Percentiles rank a stretch among this genome's conserved stretches.
These are phyloP conservation scores for Suillus sp. DNA, from an alignment of 768 basidiomycete genomes.

Conservation along the genomic window DNA sequence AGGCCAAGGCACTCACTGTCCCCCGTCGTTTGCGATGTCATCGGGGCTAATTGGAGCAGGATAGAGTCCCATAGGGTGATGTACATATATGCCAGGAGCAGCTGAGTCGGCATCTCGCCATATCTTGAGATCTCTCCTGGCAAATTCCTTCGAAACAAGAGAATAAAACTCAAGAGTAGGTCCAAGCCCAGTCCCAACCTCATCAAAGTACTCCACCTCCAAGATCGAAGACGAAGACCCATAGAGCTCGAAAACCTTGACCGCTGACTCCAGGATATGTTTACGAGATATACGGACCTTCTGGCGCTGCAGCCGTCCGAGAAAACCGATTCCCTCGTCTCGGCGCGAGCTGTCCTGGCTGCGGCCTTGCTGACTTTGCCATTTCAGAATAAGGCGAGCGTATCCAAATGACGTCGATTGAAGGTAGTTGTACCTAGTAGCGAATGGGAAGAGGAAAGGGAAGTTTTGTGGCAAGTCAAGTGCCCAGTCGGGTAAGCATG, in stretches of 20 bases:
- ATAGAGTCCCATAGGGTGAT: conserved; percentile 84
- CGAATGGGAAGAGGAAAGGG: conserved; percentile 98
- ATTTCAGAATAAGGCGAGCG: conserved; percentile 91
- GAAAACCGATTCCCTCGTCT: conserved; percentile 89
- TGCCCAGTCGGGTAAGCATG: conserved; percentile 97
- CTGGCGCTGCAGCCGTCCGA: conserved; percentile 90
- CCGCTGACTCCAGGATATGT: conserved; percentile 92
- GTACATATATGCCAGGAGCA: conserved; percentile 69
- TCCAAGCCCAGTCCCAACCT: conserved; percentile 96
- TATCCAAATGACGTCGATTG: conserved; percentile 99
- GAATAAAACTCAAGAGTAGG: conserved; percentile 99
- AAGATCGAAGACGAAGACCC: conserved; percentile 92
- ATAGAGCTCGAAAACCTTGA: conserved; percentile 96
- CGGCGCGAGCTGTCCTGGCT: conserved; percentile 78
- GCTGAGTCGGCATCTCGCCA: conserved; percentile 86
- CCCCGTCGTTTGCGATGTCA: conserved; percentile 70
- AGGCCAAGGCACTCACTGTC: conserved; percentile 54
- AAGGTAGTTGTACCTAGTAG: conserved; percentile 94
- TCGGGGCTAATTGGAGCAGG: conserved; percentile 79
- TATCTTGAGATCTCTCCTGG: conserved; percentile 80
- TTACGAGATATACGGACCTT: conserved; percentile 96
- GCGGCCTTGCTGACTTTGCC: conserved; percentile 86
- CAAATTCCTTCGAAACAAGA: conserved; percentile 95
- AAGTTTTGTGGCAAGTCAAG: conserved; percentile 94
- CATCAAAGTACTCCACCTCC: conserved; percentile 98